These are phyloP conservation scores for Xylaria sp. DNA, from an alignment of 495 filamentous ascomycete species.

Conservation along the genomic window DNA sequence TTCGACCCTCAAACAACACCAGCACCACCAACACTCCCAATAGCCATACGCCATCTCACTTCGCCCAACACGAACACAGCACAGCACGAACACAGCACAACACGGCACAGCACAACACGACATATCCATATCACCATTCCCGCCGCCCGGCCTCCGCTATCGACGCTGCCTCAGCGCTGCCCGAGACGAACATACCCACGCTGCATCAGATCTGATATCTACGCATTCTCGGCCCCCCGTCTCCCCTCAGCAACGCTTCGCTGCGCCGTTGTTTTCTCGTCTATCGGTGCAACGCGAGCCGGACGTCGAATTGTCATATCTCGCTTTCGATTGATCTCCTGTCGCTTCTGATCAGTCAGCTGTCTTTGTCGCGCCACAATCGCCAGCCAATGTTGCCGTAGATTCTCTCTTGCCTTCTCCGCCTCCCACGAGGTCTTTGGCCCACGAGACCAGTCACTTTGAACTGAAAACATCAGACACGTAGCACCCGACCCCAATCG, in stretches of 20 bases:
- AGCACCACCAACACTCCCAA: background rate
- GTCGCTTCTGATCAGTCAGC: constrained; percentile 1
- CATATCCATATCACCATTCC: constrained; percentile 8
- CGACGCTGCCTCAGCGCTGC: background rate
- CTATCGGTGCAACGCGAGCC: background rate
- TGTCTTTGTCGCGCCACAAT: background rate
- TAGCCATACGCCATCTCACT: constrained; percentile 10
- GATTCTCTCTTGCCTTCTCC: background rate
- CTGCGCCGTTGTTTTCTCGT: background rate
- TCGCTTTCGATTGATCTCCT: background rate
- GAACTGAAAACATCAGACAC: background rate
- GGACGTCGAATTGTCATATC: background rate
- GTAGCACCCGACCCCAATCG: background rate
- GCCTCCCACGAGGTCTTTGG: constrained; percentile 22
- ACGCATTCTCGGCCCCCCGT: background rate
- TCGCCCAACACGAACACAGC: too few species aligned
- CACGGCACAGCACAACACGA: background rate
- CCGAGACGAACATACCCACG: background rate
- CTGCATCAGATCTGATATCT: background rate
- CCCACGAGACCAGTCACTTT: constrained; percentile 11
- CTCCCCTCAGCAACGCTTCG: background rate
- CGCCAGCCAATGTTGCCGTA: constrained; percentile 1
- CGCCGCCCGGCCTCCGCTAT: background rate
- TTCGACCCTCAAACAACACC: constrained; percentile 2
- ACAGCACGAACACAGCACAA: background rate